Conservation (phyloP, 441 rosid species). For the Gossypium schwendimanii region DNA sequence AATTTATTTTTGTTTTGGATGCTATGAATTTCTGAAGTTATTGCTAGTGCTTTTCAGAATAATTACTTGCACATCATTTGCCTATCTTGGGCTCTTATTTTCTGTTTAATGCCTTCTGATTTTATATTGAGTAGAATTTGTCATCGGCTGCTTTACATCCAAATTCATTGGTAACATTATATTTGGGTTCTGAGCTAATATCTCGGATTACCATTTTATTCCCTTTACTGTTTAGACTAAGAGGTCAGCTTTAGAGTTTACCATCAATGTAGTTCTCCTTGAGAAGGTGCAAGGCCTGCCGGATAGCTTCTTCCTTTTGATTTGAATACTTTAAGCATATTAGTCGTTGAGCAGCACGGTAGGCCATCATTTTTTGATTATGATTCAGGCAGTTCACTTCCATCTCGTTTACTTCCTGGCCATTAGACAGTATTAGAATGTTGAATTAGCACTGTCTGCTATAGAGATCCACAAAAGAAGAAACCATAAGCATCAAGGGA, state of each 20-base stretch:
- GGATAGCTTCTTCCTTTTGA: slow-evolving; percentile 59
- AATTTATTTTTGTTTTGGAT: slow-evolving; percentile 7
- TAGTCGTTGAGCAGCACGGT: slow-evolving; percentile 56
- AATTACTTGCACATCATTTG: neutral
- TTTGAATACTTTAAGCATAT: slow-evolving; percentile 67
- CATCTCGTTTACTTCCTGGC: slow-evolving; percentile 64
- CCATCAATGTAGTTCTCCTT: slow-evolving; percentile 46
- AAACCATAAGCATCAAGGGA: neutral
- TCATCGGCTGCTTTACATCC: neutral
- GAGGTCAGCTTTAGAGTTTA: slow-evolving; percentile 22
- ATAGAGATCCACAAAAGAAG: neutral
- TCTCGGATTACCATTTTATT: neutral
- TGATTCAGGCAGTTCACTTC: slow-evolving; percentile 50
- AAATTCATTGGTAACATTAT: neutral
- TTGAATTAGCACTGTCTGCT: neutral
- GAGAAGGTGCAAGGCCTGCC: slow-evolving; percentile 62
- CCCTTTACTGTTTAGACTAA: neutral
- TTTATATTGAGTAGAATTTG: neutral
- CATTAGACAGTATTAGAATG: neutral
- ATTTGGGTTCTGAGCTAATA: neutral
- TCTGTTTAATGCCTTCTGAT: neutral
- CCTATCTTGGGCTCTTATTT: neutral
- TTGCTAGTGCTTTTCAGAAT: neutral
- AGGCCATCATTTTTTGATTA: slow-evolving; percentile 38
- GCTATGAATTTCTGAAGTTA: neutral